Percentiles rank a stretch among this genome's conserved stretches.
phyloP scores from a whole-genome alignment of 371 early-diverging fungal genomes.

The Rhizopus microsporus region DNA sequence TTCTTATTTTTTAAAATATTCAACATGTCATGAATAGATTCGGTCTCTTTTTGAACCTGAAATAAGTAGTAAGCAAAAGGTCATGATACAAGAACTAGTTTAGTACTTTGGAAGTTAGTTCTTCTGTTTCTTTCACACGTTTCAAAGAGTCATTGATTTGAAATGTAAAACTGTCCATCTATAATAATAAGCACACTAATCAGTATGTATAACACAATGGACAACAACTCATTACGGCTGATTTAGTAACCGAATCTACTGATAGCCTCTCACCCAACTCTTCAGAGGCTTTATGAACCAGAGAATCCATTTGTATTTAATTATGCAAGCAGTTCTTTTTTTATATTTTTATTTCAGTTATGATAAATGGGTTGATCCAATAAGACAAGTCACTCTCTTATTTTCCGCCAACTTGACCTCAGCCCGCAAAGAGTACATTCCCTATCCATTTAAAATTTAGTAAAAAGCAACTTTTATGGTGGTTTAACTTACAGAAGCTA shows the following conservation, averaged over 20 bases:
- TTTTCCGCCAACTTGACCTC: background rate
- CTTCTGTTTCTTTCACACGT: conserved; percentile 24
- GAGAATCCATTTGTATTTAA: conserved; percentile 12
- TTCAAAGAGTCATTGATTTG: conserved; percentile 17
- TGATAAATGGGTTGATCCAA: background rate
- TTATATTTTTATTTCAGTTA: background rate
- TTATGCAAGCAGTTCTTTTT: background rate
- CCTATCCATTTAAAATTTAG: background rate
- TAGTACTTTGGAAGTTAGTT: conserved; percentile 24
- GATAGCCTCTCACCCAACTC: conserved; percentile 25
- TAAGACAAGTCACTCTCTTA: background rate
- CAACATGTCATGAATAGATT: conserved; percentile 13
- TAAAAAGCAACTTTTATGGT: background rate
- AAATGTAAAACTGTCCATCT: conserved; percentile 23
- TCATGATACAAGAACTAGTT: background rate
- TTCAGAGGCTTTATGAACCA: conserved; percentile 14
- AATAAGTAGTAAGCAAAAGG: background rate
- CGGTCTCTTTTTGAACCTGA: conserved; percentile 27
- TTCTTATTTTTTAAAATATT: conserved; percentile 21
- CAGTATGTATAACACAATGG: background rate
- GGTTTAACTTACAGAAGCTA: background rate
- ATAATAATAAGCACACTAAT: background rate
- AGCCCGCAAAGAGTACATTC: background rate
- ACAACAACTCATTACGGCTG: conserved; percentile 17
- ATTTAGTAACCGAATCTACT: conserved; percentile 14